Evolutionary conservation across 148 eudicot genomes (phyloP).

Genomic region (Diospyros lotus): DNA sequence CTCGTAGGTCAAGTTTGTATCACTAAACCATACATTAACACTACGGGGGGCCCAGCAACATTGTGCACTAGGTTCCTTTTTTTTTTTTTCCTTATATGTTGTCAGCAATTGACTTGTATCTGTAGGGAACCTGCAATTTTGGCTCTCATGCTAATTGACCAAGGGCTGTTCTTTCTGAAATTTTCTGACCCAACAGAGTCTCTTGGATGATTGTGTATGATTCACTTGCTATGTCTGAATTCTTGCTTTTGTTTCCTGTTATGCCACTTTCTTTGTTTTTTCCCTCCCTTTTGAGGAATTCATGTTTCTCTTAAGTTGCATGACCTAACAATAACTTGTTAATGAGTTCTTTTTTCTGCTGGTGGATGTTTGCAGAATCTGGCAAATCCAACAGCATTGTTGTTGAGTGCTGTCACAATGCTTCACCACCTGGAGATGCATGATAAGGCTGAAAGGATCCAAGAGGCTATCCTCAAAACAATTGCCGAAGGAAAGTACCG

Average conservation of each 20-base stretch:
- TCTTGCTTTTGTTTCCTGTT: too few species aligned
- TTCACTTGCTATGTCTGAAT: too few species aligned
- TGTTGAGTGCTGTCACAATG: conserved; percentile 81
- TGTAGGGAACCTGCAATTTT: not conserved
- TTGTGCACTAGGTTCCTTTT: too few species aligned
- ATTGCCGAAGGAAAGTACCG: conserved; percentile 87
- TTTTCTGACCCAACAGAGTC: not conserved
- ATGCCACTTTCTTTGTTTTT: too few species aligned
- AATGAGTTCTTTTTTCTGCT: not conserved
- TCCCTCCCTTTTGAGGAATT: not conserved
- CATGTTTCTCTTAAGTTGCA: not conserved
- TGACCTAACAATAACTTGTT: not conserved
- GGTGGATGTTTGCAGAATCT: conserved; percentile 38
- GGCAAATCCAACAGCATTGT: conserved; percentile 96
- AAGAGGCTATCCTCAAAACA: conserved; percentile 71
- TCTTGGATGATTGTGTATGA: not conserved
- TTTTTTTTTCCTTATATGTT: too few species aligned
- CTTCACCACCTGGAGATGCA: conserved; percentile 77
- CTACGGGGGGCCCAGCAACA: too few species aligned
- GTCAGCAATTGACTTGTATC: too few species aligned
- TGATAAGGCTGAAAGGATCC: conserved; percentile 79
- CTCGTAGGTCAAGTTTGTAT: too few species aligned
- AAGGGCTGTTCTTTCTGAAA: not conserved
- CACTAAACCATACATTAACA: too few species aligned
- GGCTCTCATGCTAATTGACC: not conserved